Conservation (phyloP, 2,329 filamentous ascomycete species). For the Trichoderma koningiopsis region DNA sequence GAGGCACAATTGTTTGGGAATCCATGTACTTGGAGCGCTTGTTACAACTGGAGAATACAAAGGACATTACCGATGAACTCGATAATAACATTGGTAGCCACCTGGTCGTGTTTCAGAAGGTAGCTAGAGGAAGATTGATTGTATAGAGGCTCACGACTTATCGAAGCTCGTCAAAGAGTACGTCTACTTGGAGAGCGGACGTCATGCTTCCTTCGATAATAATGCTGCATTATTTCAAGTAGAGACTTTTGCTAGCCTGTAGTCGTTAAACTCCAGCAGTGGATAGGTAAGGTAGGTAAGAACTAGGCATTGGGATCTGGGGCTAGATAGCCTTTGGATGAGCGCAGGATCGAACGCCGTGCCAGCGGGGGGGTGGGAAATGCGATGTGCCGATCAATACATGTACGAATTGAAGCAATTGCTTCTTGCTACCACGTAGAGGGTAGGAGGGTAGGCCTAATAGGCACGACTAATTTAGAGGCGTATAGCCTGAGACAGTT, state of each 20-base stretch:
- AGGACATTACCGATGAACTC: background rate
- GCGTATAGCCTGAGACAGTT: background rate
- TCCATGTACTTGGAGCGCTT: background rate
- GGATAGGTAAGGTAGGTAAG: too few relatives aligned
- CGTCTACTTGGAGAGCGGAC: background rate
- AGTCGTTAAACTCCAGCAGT: background rate
- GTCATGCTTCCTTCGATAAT: background rate
- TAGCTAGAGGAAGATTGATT: background rate
- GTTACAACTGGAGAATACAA: background rate
- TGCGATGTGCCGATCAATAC: background rate
- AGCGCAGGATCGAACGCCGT: background rate
- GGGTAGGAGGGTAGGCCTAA: background rate
- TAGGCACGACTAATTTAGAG: background rate
- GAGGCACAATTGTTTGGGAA: background rate
- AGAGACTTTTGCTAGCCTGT: background rate
- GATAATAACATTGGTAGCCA: background rate
- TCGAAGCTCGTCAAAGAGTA: background rate
- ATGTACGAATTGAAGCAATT: background rate
- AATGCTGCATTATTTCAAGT: background rate
- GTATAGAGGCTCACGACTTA: background rate
- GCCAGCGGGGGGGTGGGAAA: background rate
- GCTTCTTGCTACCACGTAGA: background rate
- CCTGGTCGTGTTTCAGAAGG: background rate
- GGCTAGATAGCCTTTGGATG: background rate
- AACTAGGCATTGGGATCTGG: background rate